Conservation (phyloP, 2,329 filamentous ascomycete species). For the Fusarium sp. region DNA sequence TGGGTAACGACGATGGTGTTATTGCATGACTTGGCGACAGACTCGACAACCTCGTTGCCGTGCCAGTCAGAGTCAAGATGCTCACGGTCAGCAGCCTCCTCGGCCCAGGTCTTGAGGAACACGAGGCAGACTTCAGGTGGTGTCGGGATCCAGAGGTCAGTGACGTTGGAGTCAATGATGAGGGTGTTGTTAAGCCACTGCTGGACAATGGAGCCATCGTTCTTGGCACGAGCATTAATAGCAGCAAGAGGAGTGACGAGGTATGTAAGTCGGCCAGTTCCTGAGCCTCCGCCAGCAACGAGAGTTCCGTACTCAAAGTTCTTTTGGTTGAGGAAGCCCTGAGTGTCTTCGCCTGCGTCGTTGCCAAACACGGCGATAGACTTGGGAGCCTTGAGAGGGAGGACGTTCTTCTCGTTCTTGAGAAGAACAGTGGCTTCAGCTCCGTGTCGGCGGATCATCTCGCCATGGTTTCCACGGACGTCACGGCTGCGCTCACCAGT, state of each 20-base stretch:
- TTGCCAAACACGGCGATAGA: slow-evolving; percentile 68
- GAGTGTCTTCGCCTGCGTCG: slow-evolving; percentile 63
- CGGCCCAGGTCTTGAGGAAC: slow-evolving; percentile 74
- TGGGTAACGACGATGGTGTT: slow-evolving; percentile 77
- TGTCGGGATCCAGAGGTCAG: slow-evolving; percentile 60
- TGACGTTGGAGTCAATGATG: slow-evolving; percentile 51
- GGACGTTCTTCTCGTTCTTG: slow-evolving; percentile 73
- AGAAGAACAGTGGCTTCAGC: slow-evolving; percentile 73
- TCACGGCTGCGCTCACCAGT: slow-evolving; percentile 66
- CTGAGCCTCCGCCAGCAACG: slow-evolving; percentile 67
- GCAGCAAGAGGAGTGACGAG: slow-evolving; percentile 53
- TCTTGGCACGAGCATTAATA: slow-evolving; percentile 59
- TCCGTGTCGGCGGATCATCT: slow-evolving; percentile 67
- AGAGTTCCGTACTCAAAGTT: slow-evolving; percentile 71
- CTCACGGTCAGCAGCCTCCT: slow-evolving; percentile 71
- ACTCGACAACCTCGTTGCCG: slow-evolving; percentile 72
- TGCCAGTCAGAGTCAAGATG: slow-evolving; percentile 66
- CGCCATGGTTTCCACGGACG: slow-evolving; percentile 65
- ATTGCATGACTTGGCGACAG: slow-evolving; percentile 70
- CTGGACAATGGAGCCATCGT: slow-evolving; percentile 60
- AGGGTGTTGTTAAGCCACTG: slow-evolving; percentile 61
- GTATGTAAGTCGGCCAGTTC: slow-evolving; percentile 54
- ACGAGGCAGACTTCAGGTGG: slow-evolving; percentile 75
- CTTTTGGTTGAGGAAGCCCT: slow-evolving; percentile 74
- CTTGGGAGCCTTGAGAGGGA: slow-evolving; percentile 71